Evolutionary conservation across 306 rosid genomes (phyloP).

Genomic region (Castanopsis chinensis): DNA sequence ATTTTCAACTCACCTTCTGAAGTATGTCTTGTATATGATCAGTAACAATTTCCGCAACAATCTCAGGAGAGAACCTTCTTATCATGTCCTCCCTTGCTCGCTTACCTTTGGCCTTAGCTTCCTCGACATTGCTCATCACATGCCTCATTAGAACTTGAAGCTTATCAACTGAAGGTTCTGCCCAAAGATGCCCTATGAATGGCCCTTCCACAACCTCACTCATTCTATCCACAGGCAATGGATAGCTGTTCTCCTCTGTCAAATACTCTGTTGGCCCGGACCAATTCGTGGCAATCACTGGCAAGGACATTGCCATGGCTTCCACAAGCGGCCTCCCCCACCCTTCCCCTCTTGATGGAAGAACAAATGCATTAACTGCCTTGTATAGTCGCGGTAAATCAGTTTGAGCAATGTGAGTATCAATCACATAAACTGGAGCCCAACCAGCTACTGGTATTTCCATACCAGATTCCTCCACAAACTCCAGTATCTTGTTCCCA

Average conservation of each 20-base stretch:
- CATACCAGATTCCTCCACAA: conserved; percentile 49
- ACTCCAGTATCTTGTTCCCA: conserved; percentile 71
- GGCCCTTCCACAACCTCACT: conserved; percentile 77
- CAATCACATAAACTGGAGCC: conserved; percentile 65
- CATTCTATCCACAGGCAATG: conserved; percentile 58
- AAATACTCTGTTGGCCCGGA: conserved; percentile 83
- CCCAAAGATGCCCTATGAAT: conserved; percentile 82
- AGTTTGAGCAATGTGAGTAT: conserved; percentile 62
- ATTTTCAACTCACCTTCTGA: conserved; percentile 12
- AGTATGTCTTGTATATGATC: conserved; percentile 43
- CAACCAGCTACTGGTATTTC: conserved; percentile 56
- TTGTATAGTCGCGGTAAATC: conserved; percentile 67
- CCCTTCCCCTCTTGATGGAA: conserved; percentile 90
- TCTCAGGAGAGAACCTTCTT: conserved; percentile 56
- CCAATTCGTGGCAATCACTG: conserved; percentile 81
- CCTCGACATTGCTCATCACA: conserved; percentile 41
- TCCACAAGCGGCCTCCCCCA: conserved; percentile 91
- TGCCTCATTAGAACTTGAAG: conserved; percentile 63
- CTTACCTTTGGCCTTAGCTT: conserved; percentile 59
- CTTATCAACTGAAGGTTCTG: conserved; percentile 60
- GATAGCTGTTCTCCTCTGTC: conserved; percentile 72
- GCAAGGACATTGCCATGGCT: conserved; percentile 89
- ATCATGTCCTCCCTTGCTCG: conserved; percentile 75
- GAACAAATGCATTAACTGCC: conserved; percentile 76
- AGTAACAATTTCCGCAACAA: conserved; percentile 54